Evolutionary conservation across 768 basidiomycete genomes (phyloP).

Genomic region (Agaricus sinodeliciosus): DNA sequence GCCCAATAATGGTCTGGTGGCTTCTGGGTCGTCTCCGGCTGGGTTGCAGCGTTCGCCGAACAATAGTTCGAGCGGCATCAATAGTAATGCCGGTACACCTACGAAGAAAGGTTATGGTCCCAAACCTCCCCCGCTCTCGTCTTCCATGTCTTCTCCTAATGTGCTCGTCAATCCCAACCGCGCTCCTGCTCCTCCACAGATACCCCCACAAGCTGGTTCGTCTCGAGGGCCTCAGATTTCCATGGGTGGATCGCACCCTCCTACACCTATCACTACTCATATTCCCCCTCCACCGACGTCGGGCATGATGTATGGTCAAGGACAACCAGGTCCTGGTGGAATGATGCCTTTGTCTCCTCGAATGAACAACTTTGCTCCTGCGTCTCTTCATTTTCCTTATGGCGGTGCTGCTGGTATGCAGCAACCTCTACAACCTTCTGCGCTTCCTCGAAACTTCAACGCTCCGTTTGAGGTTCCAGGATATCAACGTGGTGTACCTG

Average conservation of each 20-base stretch:
- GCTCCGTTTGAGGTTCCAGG: conserved; percentile 44
- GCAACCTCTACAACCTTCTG: conserved; percentile 43
- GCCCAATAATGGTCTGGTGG: conserved; percentile 24
- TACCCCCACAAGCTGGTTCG: conserved; percentile 1
- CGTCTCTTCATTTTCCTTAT: not conserved
- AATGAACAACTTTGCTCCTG: conserved; percentile 30
- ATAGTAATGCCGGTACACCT: conserved; percentile 25
- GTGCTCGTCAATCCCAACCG: conserved; percentile 16
- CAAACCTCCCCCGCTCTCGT: conserved; percentile 27
- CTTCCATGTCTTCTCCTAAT: conserved; percentile 14
- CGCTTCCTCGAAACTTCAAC: conserved; percentile 48
- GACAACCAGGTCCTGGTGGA: conserved; percentile 18
- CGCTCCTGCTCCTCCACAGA: conserved; percentile 25
- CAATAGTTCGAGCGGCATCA: conserved; percentile 22
- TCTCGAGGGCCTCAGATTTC: conserved; percentile 18
- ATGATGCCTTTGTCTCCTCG: conserved; percentile 49
- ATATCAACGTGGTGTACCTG: conserved; percentile 36
- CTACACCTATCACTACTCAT: conserved; percentile 37
- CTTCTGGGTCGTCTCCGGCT: conserved; percentile 38
- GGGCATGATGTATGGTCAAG: conserved; percentile 36
- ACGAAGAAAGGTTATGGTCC: conserved; percentile 54
- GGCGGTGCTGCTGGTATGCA: conserved; percentile 30
- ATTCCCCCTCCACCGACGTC: conserved; percentile 40
- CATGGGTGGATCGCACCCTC: conserved; percentile 31
- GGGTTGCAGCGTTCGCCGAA: conserved; percentile 35